Percentiles rank a stretch among this genome's conserved stretches.
These are phyloP conservation scores for Glarea lozoyensis DNA, from an alignment of 495 filamentous ascomycete genomes.

Conservation along the genomic window DNA sequence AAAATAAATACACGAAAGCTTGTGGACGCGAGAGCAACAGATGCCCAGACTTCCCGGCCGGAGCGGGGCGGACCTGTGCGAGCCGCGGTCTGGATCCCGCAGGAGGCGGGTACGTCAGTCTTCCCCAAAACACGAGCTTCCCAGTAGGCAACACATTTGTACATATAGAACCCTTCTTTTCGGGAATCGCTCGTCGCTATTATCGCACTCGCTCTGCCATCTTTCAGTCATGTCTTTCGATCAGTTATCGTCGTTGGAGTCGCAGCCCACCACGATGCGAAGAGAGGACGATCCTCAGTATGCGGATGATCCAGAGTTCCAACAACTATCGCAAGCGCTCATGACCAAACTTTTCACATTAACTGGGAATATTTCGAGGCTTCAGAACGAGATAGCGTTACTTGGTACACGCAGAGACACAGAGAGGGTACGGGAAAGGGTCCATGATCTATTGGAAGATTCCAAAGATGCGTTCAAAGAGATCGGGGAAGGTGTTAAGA, in stretches of 20 bases:
- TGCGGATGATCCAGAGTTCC: conserved; percentile 90
- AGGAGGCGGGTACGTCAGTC: conserved; percentile 13
- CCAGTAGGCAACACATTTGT: conserved; percentile 11
- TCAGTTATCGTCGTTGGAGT: conserved; percentile 72
- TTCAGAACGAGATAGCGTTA: conserved; percentile 71
- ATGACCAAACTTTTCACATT: conserved; percentile 80
- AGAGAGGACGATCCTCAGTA: conserved; percentile 61
- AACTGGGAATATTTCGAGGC: conserved; percentile 73
- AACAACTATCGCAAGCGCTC: conserved; percentile 66
- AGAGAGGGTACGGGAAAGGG: conserved; percentile 80
- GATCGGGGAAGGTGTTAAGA: conserved; percentile 87
- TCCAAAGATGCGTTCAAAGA: conserved; percentile 82
- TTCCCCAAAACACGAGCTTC: conserved; percentile 5
- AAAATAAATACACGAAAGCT: conserved; percentile 4
- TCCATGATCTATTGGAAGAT: conserved; percentile 78
- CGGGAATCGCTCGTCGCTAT: too few relatives aligned
- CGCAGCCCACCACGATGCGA: conserved; percentile 34
- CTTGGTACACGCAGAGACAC: conserved; percentile 88
- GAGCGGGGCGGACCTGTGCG: too few relatives aligned
- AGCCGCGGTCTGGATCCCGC: too few relatives aligned
- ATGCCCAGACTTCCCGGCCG: conserved; percentile 2
- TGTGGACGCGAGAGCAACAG: not conserved
- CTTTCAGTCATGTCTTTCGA: conserved; percentile 76
- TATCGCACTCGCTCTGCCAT: not conserved
- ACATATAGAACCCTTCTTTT: conserved; percentile 1